These are phyloP conservation scores for Abelmoschus esculentus DNA, from an alignment of 345 rosid species.

Conservation along the genomic window DNA sequence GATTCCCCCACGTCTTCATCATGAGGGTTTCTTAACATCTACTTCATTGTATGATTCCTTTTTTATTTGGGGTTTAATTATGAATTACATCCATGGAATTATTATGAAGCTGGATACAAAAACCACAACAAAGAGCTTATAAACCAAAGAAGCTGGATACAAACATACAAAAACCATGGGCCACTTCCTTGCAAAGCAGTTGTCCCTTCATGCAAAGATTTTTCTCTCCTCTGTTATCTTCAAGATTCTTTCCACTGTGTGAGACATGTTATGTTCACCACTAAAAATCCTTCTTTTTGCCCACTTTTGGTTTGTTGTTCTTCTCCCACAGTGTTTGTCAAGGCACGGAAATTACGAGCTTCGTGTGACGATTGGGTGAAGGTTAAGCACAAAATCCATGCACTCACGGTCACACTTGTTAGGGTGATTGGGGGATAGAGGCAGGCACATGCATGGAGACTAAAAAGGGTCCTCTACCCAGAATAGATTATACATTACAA, in stretches of 20 bases:
- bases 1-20: constrained; percentile 21
- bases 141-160: not conserved
- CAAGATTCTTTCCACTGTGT: constrained; percentile 25
- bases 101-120: too few species aligned
- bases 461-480: constrained; percentile 33
- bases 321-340: constrained; percentile 10
- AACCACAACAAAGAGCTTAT: too few species aligned
- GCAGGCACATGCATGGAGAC: constrained; percentile 41
- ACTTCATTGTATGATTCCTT: too few species aligned
- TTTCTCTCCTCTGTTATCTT: constrained; percentile 22
- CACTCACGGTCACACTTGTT: too few species aligned
- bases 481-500: constrained; percentile 24
- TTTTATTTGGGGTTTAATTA: too few species aligned
- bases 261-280: constrained; percentile 32
- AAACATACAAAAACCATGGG: constrained; percentile 20
- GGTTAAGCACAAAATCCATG: too few species aligned
- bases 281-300: constrained; percentile 37
- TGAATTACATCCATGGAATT: too few species aligned
- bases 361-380: not conserved
- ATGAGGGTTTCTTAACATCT: constrained; percentile 7
- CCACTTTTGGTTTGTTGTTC: constrained; percentile 45
- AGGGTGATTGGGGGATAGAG: constrained; percentile 23
- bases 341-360: constrained; percentile 2
- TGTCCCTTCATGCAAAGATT: constrained; percentile 27
- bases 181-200: constrained; percentile 30